phyloP scores from a whole-genome alignment of 768 basidiomycete genomes.

The Gloeostereum incarnatum region DNA sequence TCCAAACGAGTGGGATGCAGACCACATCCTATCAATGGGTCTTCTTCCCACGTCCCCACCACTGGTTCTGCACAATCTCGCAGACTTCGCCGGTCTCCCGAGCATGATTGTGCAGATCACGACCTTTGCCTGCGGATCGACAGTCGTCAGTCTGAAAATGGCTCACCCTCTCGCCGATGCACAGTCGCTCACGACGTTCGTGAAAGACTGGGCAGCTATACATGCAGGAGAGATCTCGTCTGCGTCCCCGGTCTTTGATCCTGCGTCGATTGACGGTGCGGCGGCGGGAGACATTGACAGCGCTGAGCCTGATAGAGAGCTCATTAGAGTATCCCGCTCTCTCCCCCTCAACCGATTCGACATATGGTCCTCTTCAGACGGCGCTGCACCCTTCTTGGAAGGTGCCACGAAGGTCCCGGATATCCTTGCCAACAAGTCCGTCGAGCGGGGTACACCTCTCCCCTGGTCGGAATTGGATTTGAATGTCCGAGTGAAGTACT shows the following conservation, averaged over 20 bases:
- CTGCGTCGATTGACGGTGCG: constrained; percentile 16
- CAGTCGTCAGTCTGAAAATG: constrained; percentile 20
- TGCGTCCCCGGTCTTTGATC: constrained; percentile 19
- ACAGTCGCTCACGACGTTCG: constrained; percentile 21
- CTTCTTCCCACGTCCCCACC: constrained; percentile 12
- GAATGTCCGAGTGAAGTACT: constrained; percentile 15
- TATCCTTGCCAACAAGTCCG: constrained; percentile 3
- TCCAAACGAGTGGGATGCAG: constrained; percentile 8
- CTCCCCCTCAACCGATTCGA: constrained; percentile 21
- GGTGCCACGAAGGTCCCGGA: constrained; percentile 12
- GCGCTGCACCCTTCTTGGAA: constrained; percentile 11
- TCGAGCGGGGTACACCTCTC: constrained; percentile 13
- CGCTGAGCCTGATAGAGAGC: constrained; percentile 9
- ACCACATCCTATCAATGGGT: constrained; percentile 5
- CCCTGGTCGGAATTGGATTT: constrained; percentile 21
- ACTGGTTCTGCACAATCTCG: constrained; percentile 15
- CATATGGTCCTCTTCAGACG: constrained; percentile 17
- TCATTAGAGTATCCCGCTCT: constrained; percentile 12
- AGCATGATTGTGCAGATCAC: constrained; percentile 24
- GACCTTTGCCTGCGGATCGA: constrained; percentile 17
- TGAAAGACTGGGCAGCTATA: constrained; percentile 22
- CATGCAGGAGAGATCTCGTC: constrained; percentile 8
- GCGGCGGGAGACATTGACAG: constrained; percentile 22
- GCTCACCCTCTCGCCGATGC: constrained; percentile 26
- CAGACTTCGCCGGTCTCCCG: constrained; percentile 15